Evolutionary conservation across 257 asterid genomes (phyloP).

Genomic region (Coffea eugenioides): DNA sequence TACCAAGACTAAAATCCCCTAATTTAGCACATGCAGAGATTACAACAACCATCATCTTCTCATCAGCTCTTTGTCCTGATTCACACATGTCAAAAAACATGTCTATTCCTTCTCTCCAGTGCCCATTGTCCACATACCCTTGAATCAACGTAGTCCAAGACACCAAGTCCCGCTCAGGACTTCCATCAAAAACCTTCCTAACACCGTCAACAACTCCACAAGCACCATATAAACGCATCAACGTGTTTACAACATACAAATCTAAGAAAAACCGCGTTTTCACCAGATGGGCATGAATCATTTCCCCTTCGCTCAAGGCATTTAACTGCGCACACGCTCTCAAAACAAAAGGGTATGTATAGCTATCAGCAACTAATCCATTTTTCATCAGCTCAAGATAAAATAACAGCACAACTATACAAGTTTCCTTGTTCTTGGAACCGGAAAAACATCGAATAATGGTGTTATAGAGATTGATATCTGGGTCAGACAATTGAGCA

Average conservation of each 20-base stretch:
- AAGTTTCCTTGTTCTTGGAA: conserved; percentile 19
- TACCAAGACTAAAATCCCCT: conserved; percentile 40
- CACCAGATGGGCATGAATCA: conserved; percentile 35
- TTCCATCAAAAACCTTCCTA: conserved; percentile 39
- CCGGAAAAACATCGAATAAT: conserved; percentile 22
- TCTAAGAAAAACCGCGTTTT: conserved; percentile 35
- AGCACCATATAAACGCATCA: conserved; percentile 35
- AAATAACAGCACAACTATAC: conserved; percentile 19
- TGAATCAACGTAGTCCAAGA: conserved; percentile 46
- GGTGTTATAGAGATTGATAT: conserved; percentile 24
- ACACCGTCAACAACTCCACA: conserved; percentile 26
- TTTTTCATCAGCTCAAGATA: conserved; percentile 25
- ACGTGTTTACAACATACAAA: conserved; percentile 39
- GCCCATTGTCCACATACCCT: conserved; percentile 39
- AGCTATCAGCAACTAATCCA: conserved; percentile 32
- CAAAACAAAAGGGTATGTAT: conserved; percentile 43
- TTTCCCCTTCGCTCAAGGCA: conserved; percentile 29
- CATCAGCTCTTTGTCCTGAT: conserved; percentile 31
- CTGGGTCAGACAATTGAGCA: conserved; percentile 20
- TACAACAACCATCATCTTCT: conserved; percentile 42
- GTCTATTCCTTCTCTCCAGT: conserved; percentile 31
- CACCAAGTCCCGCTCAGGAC: conserved; percentile 34
- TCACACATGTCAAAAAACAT: conserved; percentile 35
- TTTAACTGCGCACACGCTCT: conserved; percentile 35
- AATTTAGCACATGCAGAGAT: conserved; percentile 40